These are phyloP conservation scores for Trichocladium antarcticum DNA, from an alignment of 495 filamentous ascomycete species.

Conservation along the genomic window DNA sequence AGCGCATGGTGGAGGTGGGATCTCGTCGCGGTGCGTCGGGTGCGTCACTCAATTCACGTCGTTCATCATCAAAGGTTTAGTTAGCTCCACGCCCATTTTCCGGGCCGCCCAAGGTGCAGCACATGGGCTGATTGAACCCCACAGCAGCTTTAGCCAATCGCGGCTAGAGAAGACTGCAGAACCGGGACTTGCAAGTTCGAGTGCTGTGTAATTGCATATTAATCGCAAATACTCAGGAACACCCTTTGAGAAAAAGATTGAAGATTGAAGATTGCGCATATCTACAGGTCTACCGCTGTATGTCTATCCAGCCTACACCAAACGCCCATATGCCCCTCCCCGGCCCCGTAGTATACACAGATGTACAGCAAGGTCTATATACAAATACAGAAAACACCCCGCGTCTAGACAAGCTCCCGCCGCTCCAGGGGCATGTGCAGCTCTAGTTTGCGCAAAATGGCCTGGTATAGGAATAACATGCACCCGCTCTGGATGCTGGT, in stretches of 20 bases:
- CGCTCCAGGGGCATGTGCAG: slow-evolving; percentile 32
- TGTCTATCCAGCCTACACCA: slow-evolving; percentile 18
- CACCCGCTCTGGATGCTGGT: slow-evolving; percentile 93
- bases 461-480: slow-evolving; percentile 94
- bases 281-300: slow-evolving; percentile 14
- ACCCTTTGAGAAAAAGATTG: neutral
- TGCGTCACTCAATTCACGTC: neutral
- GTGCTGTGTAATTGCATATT: neutral
- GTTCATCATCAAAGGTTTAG: neutral
- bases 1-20: slow-evolving; percentile 12
- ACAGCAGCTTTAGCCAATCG: slow-evolving; percentile 4
- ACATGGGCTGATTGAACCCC: slow-evolving; percentile 3
- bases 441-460: slow-evolving; percentile 66
- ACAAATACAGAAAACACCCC: slow-evolving; percentile 3
- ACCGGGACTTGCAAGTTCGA: neutral
- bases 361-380: slow-evolving; percentile 3
- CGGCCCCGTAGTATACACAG: slow-evolving; percentile 10
- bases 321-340: slow-evolving; percentile 14
- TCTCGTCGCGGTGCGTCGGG: neutral
- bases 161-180: neutral
- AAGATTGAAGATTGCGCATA: slow-evolving; percentile 7
- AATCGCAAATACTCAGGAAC: neutral
- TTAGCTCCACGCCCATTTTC: slow-evolving; percentile 3
- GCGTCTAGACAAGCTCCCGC: slow-evolving; percentile 14
- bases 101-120: slow-evolving; percentile 1